Evolutionary conservation across 257 asterid genomes (phyloP).

Genomic region (Gynochthodes officinalis): DNA sequence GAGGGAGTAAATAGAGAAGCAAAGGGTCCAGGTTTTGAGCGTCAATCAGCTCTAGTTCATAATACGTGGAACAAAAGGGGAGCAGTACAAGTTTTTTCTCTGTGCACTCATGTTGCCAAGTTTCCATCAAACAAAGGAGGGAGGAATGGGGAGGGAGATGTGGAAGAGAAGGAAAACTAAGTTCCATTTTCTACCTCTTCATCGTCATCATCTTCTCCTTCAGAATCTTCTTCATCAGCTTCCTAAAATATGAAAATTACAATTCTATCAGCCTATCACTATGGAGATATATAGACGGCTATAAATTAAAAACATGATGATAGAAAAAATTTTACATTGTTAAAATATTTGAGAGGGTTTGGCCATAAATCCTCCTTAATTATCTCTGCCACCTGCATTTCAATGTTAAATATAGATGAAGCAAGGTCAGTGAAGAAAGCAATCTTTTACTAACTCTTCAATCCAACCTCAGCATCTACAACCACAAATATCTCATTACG

Average conservation of each 20-base stretch:
- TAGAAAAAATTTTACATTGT: constrained; percentile 27
- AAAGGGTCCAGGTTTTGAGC: background rate
- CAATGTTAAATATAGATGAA: background rate
- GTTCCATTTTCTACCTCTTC: constrained; percentile 28
- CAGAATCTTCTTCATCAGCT: constrained; percentile 42
- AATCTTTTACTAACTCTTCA: background rate
- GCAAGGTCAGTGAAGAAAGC: background rate
- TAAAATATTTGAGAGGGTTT: constrained; percentile 43
- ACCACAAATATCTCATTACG: background rate
- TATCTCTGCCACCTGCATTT: constrained; percentile 54
- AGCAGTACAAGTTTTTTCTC: background rate
- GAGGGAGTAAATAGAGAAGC: background rate
- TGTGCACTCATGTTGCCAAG: background rate
- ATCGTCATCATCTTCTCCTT: constrained; percentile 39
- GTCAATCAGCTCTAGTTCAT: background rate
- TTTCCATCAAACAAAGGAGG: background rate
- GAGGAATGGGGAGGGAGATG: background rate
- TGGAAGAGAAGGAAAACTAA: background rate
- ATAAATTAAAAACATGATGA: background rate
- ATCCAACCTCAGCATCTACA: constrained; percentile 9
- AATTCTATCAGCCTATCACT: constrained; percentile 20
- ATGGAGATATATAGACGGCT: constrained; percentile 6
- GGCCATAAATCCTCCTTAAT: constrained; percentile 62
- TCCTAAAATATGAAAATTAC: constrained; percentile 26
- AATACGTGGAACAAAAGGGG: no score